phyloP scores from a whole-genome alignment of 2,329 filamentous ascomycete species.

The Didymella pinodella region DNA sequence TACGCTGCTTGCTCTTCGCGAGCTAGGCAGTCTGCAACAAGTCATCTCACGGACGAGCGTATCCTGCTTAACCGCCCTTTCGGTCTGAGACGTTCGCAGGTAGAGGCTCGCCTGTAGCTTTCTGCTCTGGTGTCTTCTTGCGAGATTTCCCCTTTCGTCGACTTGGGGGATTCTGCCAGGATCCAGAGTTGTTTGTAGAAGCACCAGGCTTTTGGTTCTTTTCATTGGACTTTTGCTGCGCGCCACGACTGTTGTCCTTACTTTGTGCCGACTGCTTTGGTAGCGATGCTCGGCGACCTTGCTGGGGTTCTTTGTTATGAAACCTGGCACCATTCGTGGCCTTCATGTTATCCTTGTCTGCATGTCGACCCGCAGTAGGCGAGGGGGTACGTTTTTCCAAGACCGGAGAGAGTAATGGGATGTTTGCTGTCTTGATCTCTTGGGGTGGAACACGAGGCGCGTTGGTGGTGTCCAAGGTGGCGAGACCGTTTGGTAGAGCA shows the following conservation, averaged over 20 bases:
- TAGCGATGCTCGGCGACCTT: slow-evolving; percentile 40
- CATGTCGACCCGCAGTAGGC: slow-evolving; percentile 64
- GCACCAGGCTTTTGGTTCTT: slow-evolving; percentile 35
- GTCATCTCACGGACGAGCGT: no score
- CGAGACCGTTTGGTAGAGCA: slow-evolving; percentile 42
- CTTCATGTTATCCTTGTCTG: slow-evolving; percentile 35
- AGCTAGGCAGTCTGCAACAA: background rate
- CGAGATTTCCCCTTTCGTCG: slow-evolving; percentile 40
- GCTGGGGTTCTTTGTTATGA: slow-evolving; percentile 41
- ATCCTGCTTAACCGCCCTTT: slow-evolving; percentile 53
- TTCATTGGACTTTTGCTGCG: slow-evolving; percentile 40
- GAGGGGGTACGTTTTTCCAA: slow-evolving; percentile 77
- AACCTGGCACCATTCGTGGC: slow-evolving; percentile 40
- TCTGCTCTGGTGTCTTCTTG: slow-evolving; percentile 42
- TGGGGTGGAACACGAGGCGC: slow-evolving; percentile 53
- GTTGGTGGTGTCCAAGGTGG: slow-evolving; percentile 52
- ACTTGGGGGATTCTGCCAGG: slow-evolving; percentile 35
- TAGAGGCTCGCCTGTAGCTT: slow-evolving; percentile 51
- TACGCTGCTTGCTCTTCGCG: background rate
- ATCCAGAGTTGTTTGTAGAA: slow-evolving; percentile 19
- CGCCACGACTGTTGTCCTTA: slow-evolving; percentile 37
- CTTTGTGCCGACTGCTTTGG: slow-evolving; percentile 28
- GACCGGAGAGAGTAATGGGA: slow-evolving; percentile 71
- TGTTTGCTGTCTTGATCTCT: slow-evolving; percentile 50
- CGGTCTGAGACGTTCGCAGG: slow-evolving; percentile 56